Base-by-base conservation (phyloP, 495 filamentous ascomycete species). In the Lophiostoma macrostomum region DNA sequence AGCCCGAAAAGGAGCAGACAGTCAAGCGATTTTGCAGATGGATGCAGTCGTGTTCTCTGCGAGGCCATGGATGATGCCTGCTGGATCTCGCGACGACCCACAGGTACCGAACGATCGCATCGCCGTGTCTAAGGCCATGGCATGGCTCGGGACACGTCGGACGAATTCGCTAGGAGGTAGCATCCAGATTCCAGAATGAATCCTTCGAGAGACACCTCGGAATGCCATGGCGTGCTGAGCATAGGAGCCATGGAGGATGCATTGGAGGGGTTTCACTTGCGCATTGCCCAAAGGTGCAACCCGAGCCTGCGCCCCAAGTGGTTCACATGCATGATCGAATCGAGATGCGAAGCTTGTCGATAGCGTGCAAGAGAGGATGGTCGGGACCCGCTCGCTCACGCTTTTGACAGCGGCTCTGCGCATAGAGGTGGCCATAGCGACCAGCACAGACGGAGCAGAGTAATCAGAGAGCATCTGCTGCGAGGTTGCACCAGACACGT, bases 401-500 rank as follows among this genome's bases (percentile, higher is more conserved):
- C 54, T 18, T 50, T 37, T 58, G 54, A 52, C 46, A 45, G 47
- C 46, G 46, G 54, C 37, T 16, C 19, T 46, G 34, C 39, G 43
- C 51, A 54, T 46, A 16, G 14, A 23, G 13, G 27, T 20, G 27
- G 16, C 8, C 20, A 27, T 4, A 3, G 12, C 5, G 28, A 24
- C 29, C 53, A 56, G 53, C 44, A 50, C 44, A 22, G 45, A 37
- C 44, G 18, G 12, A 24, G 37, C 23, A 10, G n/a, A 5, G 41
- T 25, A 44, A 24, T 20, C 22, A 41, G 4, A 20, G 22, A 20
- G 38, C 16, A 4, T 41, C 4, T 41, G 13, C 22, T 19, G 24
- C 27, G 48, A 32, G 7, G 44, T 41, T 5, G 53, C 54, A 58
- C 46, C 28, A 32, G 25, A 52, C 54, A 52, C 54, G 54, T 58